A percentile compares a stretch with the other conserved stretches of the same genome.
These are phyloP conservation scores for Lolium multiflorum DNA, from an alignment of 176 grass and related monocot genomes.

Conservation along the genomic window DNA sequence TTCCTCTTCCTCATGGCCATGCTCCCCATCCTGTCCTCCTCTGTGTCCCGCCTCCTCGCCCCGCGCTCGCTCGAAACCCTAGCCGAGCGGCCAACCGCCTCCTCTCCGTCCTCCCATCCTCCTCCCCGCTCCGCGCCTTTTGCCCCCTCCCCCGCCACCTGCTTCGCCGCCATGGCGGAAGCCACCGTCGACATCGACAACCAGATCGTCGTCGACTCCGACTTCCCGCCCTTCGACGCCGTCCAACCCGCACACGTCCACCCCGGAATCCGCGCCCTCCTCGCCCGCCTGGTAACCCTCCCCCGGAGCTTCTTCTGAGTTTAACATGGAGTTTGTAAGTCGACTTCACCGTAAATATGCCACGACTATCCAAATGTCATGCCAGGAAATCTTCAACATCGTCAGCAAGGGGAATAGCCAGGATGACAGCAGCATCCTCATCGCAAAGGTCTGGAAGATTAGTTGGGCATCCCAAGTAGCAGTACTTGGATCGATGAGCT, in stretches of 20 bases:
- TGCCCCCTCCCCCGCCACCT: constrained; percentile 49
- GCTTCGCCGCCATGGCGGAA: constrained; percentile 40
- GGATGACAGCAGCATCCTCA: too few species aligned
- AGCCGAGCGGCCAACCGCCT: background rate
- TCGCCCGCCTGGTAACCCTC: constrained; percentile 49
- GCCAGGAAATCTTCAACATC: too few species aligned
- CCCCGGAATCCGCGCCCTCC: constrained; percentile 73
- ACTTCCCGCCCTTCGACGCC: constrained; percentile 79
- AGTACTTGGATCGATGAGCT: too few species aligned
- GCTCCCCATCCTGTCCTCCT: constrained; percentile 33
- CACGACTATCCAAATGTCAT: too few species aligned
- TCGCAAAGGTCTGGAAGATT: too few species aligned
- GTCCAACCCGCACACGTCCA: constrained; percentile 78
- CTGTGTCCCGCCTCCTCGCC: constrained; percentile 35
- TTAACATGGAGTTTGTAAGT: too few species aligned
- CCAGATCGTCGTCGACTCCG: constrained; percentile 67
- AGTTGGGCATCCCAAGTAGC: too few species aligned
- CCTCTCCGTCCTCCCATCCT: constrained; percentile 50
- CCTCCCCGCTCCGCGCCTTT: constrained; percentile 66
- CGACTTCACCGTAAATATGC: too few species aligned
- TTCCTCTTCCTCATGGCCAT: background rate
- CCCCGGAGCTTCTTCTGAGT: too few species aligned
- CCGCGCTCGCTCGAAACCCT: constrained; percentile 30
- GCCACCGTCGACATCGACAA: constrained; percentile 34
- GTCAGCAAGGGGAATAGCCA: too few species aligned